Evolutionary conservation across 352 stramenopile species (phyloP).

Genomic region (Phytophthora sansomeana): DNA sequence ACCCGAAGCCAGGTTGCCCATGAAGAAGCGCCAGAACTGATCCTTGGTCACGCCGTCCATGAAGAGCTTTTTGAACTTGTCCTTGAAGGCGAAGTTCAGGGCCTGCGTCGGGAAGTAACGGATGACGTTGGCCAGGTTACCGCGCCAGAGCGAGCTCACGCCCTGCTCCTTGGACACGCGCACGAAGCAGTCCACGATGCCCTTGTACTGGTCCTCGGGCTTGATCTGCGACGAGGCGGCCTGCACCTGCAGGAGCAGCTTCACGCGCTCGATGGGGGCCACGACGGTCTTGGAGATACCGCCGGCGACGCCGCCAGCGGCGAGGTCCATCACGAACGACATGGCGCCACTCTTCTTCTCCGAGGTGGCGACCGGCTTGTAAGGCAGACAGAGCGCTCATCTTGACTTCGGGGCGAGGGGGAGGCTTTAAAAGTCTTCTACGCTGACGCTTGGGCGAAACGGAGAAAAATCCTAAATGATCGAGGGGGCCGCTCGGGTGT

Average conservation of each 20-base stretch:
- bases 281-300: slow-evolving; percentile 93
- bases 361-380: slow-evolving; percentile 86
- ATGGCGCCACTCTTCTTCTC: slow-evolving; percentile 65
- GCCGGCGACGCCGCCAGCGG: slow-evolving; percentile 86
- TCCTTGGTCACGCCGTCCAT: slow-evolving; percentile 93
- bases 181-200: slow-evolving; percentile 91
- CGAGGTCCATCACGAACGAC: slow-evolving; percentile 86
- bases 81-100: slow-evolving; percentile 95
- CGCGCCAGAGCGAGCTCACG: slow-evolving; percentile 90
- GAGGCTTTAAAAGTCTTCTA: slow-evolving; percentile 58
- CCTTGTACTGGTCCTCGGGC: slow-evolving; percentile 93
- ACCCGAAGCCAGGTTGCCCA: slow-evolving; percentile 98
- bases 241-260: slow-evolving; percentile 94
- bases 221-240: slow-evolving; percentile 92
- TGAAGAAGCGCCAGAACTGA: slow-evolving; percentile 98
- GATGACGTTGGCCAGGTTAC: slow-evolving; percentile 93
- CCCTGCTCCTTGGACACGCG: slow-evolving; percentile 92
- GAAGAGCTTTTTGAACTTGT: slow-evolving; percentile 94
- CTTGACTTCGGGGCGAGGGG: slow-evolving; percentile 32
- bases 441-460: slow-evolving; percentile 60
- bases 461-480: slow-evolving; percentile 90
- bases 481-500: slow-evolving; percentile 4
- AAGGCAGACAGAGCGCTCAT: slow-evolving; percentile 81
- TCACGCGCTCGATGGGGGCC: slow-evolving; percentile 92
- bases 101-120: slow-evolving; percentile 94